Percentiles rank a stretch among this genome's conserved stretches.
Evolutionary conservation across 2,329 filamentous ascomycete species (phyloP).

Genomic region (Calonectria crousiana): DNA sequence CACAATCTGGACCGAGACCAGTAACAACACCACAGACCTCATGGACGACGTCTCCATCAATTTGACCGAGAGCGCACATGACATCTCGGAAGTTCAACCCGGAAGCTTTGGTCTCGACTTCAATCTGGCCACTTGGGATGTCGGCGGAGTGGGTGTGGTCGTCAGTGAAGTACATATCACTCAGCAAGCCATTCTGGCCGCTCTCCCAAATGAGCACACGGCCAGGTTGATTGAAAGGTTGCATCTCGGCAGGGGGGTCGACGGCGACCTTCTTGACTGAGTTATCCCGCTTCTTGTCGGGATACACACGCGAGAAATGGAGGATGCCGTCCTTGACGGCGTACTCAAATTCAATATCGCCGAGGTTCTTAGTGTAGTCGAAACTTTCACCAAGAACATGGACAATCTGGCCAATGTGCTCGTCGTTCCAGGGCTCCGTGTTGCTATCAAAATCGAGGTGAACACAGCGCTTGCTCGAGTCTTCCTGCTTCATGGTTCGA

Average conservation of each 20-base stretch:
- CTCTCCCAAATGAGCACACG: neutral
- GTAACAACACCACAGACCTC: neutral
- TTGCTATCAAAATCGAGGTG: neutral
- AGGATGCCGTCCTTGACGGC: neutral
- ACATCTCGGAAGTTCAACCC: neutral
- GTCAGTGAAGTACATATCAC: neutral
- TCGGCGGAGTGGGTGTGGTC: neutral
- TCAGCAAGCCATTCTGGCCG: neutral
- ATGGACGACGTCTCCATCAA: neutral
- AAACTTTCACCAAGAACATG: neutral
- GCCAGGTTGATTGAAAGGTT: neutral
- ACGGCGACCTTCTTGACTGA: neutral
- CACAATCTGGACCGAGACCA: neutral
- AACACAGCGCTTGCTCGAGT: neutral
- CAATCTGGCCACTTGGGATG: neutral
- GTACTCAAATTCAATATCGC: neutral
- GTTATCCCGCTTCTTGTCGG: neutral
- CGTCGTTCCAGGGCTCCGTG: neutral
- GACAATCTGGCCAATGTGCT: neutral
- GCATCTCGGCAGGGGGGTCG: neutral
- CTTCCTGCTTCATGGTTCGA: neutral
- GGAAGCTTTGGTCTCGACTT: neutral
- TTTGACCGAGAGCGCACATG: neutral
- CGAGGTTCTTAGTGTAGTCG: neutral
- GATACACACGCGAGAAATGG: neutral